Percentiles rank a stretch among this genome's conserved stretches.
Evolutionary conservation across 2,329 filamentous ascomycete species (phyloP).

Genomic region (Diaporthe citrichinensis): DNA sequence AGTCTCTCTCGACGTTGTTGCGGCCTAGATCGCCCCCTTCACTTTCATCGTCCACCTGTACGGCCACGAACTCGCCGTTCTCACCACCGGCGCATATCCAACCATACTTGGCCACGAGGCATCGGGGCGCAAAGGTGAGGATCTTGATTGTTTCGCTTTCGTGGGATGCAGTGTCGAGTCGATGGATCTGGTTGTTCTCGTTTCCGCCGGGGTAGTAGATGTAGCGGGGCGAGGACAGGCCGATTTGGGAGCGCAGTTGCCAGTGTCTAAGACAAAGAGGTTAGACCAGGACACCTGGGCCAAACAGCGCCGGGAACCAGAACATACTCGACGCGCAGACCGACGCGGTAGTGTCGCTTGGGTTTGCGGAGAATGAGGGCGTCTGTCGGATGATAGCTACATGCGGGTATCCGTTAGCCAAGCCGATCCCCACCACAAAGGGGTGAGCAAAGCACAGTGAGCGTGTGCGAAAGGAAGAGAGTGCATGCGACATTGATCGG

Average conservation of each 20-base stretch:
- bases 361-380: conserved; percentile 71
- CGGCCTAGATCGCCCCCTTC: conserved; percentile 42
- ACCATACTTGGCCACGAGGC: conserved; percentile 86
- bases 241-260: conserved; percentile 92
- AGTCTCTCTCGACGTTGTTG: conserved; percentile 52
- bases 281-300: conserved; percentile 28
- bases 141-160: conserved; percentile 81
- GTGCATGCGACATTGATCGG: background rate
- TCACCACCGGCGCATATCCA: conserved; percentile 95
- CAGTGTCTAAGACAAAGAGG: conserved; percentile 72
- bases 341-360: conserved; percentile 75
- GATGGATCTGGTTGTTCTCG: conserved; percentile 75
- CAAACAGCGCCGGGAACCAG: conserved; percentile 74
- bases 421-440: conserved; percentile 7
- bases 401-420: conserved; percentile 41
- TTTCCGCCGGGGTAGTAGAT: conserved; percentile 88
- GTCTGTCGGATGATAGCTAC: conserved; percentile 76
- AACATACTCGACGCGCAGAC: conserved; percentile 53
- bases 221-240: conserved; percentile 80
- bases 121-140: conserved; percentile 82
- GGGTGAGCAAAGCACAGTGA: background rate
- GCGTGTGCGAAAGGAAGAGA: background rate
- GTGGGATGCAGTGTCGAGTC: conserved; percentile 76
- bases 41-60: conserved; percentile 69
- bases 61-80: conserved; percentile 87